phyloP scores from a whole-genome alignment of 169 alveolate genomes.

The Cryptosporidium canis region DNA sequence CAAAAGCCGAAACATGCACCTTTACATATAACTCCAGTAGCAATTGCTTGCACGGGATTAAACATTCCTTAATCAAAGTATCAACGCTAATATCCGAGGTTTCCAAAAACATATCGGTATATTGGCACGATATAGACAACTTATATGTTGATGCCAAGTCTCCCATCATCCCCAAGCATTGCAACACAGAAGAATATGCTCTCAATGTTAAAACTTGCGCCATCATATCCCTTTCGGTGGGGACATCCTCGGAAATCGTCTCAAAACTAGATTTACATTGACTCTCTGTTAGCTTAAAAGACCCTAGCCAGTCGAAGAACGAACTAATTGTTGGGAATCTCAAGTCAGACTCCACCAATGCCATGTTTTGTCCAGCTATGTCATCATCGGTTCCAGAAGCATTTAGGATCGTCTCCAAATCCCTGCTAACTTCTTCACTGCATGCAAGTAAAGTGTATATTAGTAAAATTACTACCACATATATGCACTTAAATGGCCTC shows the following conservation, averaged over 20 bases:
- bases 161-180: neutral
- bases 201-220: neutral
- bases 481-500: neutral
- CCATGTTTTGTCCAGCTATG: neutral
- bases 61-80: neutral
- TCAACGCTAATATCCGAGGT: neutral
- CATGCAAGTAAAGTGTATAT: neutral
- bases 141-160: neutral
- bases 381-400: neutral
- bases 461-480: neutral
- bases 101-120: neutral
- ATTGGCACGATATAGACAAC: too few relatives aligned
- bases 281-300: neutral
- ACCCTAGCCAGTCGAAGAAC: neutral
- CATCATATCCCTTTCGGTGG: neutral
- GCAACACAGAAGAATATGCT: neutral
- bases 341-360: neutral
- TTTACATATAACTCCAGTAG: neutral
- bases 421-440: neutral
- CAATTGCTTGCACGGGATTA: neutral
- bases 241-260: neutral
- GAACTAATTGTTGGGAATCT: neutral
- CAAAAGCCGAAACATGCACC: neutral
- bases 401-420: neutral
- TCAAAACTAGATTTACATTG: neutral